Base-by-base conservation (phyloP, 768 basidiomycete species). In the Pisolithus microcarpus region DNA sequence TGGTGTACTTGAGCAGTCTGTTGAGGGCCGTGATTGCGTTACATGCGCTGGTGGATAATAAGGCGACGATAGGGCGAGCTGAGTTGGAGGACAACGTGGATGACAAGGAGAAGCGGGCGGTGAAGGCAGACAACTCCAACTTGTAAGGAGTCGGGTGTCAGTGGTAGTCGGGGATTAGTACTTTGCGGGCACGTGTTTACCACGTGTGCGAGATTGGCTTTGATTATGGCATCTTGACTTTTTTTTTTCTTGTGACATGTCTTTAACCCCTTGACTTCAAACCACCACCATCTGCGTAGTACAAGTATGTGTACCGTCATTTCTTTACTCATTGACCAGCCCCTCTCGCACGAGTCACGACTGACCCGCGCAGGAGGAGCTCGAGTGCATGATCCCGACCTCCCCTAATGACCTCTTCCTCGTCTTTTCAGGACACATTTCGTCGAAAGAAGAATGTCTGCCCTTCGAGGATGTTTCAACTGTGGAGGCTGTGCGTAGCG, bases 1-100 rank as follows among this genome's bases (percentile, higher is more conserved):
- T 99, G 45, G 90, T 97, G 48, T 98, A 97, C 71, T 68, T 99
- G 63, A 91, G 87, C 65, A 90, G 88, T 64, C 67, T 99, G 64
- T 70, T 97, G 50, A 74, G 95, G 39, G 84, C 93, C 11, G 94
- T 99, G 39, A 92, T 94, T 56, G 91, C 92, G 18, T 73, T 94
- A 47, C 91, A 94, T 64, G 90, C 86, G 46, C 67, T 94, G 52
- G 91, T 93, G 38, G 91, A 91, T 65, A 92, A 92, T 67, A 91
- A 91, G 67, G 86, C 84, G 38, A 79, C 80, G 46, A 88, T 91
- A 56, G 90, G 89, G 46, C 75, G 84, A 36, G 81, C 81, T 7
- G 90, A 91, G 72, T 65, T 84, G 31, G 87, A 88, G 62, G 85
- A 88, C 61, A 79, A 75, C 19, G 74, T 67, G 50, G 74, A 73